Evolutionary conservation across 352 stramenopile species (phyloP).

Genomic region (Chrysophaeum taylorii): DNA sequence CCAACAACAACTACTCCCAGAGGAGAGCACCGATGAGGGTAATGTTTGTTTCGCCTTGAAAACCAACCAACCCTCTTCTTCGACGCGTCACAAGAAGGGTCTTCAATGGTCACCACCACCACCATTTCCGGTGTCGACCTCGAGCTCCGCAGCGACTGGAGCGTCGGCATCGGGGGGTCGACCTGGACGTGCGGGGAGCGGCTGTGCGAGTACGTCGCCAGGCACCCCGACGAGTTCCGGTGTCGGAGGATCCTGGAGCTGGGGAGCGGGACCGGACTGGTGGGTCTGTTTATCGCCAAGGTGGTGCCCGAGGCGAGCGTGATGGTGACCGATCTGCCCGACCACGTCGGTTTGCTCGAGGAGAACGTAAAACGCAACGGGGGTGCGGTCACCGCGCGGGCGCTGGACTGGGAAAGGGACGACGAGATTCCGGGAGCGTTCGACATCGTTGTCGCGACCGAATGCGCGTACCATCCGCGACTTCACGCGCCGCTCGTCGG

Average conservation of each 20-base stretch:
- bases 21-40: no score
- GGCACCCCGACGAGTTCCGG: neutral
- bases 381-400: neutral
- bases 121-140: no score
- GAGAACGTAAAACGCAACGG: neutral
- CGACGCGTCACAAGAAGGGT: no score
- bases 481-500: neutral
- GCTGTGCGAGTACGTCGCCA: neutral
- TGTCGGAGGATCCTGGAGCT: neutral
- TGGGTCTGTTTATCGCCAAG: neutral
- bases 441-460: neutral
- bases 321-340: neutral
- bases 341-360: neutral
- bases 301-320: neutral
- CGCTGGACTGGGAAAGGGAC: neutral
- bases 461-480: neutral
- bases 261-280: neutral
- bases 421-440: neutral
- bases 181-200: neutral
- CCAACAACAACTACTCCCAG: no score
- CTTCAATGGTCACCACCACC: no score
- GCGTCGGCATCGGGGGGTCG: neutral
- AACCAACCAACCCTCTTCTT: no score
- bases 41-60: no score
- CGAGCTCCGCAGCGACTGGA: no score